Evolutionary conservation across 768 basidiomycete genomes (phyloP).

Genomic region (Podaxis sp.): DNA sequence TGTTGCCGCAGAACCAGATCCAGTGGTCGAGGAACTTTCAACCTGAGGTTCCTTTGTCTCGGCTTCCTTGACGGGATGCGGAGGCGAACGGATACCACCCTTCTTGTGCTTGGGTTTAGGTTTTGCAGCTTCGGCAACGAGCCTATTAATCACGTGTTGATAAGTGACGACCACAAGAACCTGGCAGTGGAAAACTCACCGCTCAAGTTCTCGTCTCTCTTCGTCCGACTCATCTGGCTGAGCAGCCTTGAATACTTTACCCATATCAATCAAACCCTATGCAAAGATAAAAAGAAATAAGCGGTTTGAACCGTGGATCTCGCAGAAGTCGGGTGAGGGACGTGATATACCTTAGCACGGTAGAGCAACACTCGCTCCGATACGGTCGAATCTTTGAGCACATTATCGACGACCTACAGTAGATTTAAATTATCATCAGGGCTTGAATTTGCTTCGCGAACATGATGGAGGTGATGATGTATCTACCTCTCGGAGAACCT

Average conservation of each 20-base stretch:
- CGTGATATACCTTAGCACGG: conserved; percentile 70
- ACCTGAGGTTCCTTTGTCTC: neutral
- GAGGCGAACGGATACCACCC: neutral
- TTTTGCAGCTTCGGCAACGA: conserved; percentile 82
- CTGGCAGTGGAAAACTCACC: conserved; percentile 41
- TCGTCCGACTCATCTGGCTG: conserved; percentile 88
- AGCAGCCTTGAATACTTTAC: conserved; percentile 84
- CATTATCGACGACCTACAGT: conserved; percentile 70
- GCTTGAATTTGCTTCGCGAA: conserved; percentile 1
- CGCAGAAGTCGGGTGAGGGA: neutral
- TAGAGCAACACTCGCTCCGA: conserved; percentile 69
- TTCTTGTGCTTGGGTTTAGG: conserved; percentile 57
- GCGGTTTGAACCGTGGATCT: neutral
- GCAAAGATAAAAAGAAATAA: neutral
- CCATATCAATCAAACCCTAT: conserved; percentile 83
- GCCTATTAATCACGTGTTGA: conserved; percentile 35
- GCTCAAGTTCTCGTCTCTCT: conserved; percentile 90
- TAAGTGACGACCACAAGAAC: neutral
- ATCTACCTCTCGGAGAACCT: conserved; percentile 70
- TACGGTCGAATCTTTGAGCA: conserved; percentile 74
- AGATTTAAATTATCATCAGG: neutral
- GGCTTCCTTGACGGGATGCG: neutral
- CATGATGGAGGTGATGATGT: neutral
- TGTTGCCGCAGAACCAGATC: neutral
- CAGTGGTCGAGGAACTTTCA: neutral